Conservation (phyloP, 2,329 filamentous ascomycete genomes). For the Fusarium avenaceum region DNA sequence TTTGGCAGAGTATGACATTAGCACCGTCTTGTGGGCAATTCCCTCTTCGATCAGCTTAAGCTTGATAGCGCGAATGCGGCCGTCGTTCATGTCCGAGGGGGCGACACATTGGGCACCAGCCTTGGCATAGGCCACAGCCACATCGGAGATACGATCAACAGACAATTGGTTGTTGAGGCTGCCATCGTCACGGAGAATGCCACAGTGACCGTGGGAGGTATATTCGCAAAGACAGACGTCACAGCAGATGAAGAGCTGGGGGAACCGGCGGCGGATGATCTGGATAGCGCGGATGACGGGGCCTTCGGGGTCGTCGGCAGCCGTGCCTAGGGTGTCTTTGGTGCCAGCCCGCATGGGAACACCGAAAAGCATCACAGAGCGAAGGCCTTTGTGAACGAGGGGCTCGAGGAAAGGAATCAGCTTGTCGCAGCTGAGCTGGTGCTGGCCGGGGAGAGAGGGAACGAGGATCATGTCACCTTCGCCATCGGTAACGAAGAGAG, state of each 20-base stretch:
- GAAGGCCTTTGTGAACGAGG: constrained; percentile 88
- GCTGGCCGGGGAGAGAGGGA: constrained; percentile 90
- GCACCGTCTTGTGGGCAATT: constrained; percentile 87
- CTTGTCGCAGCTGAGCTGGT: constrained; percentile 88
- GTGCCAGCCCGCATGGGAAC: constrained; percentile 84
- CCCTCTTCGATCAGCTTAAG: constrained; percentile 96
- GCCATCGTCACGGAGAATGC: constrained; percentile 93
- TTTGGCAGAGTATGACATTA: constrained; percentile 99
- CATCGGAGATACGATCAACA: constrained; percentile 94
- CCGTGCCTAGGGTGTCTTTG: constrained; percentile 92
- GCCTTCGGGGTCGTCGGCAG: constrained; percentile 91
- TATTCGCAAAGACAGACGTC: constrained; percentile 99
- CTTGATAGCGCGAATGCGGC: constrained; percentile 96
- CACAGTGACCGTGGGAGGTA: constrained; percentile 97
- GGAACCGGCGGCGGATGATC: constrained; percentile 86
- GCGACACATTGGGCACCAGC: constrained; percentile 97
- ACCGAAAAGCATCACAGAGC: constrained; percentile 95
- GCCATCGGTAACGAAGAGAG: constrained; percentile 94
- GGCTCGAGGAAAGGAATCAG: constrained; percentile 87
- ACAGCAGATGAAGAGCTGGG: constrained; percentile 88
- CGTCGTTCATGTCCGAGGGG: constrained; percentile 99
- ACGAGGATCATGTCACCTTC: constrained; percentile 93
- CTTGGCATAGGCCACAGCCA: constrained; percentile 97
- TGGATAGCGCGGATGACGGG: constrained; percentile 91
- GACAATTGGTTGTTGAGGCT: constrained; percentile 93